Evolutionary conservation across 495 filamentous ascomycete species (phyloP).

Genomic region (Neurospora sp.): DNA sequence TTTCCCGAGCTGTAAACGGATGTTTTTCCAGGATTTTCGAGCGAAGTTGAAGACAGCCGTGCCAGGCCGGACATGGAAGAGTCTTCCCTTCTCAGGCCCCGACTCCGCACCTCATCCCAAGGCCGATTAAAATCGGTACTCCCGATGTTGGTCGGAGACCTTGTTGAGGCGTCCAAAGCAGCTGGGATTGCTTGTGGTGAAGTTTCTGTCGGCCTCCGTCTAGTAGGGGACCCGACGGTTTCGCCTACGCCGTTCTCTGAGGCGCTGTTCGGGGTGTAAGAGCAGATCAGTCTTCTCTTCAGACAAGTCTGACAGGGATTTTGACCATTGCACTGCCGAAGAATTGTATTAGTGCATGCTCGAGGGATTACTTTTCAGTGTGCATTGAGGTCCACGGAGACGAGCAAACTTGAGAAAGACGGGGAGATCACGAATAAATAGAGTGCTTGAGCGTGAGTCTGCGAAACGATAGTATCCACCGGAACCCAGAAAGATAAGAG

Average conservation of each 20-base stretch:
- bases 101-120: slow-evolving; percentile 17
- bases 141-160: slow-evolving; percentile 5
- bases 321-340: slow-evolving; percentile 53
- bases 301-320: slow-evolving; percentile 60
- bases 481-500: background rate
- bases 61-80: slow-evolving; percentile 12
- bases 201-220: slow-evolving; percentile 33
- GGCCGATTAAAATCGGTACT: slow-evolving; percentile 7
- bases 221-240: slow-evolving; percentile 31
- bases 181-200: slow-evolving; percentile 19
- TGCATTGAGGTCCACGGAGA: background rate
- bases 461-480: background rate
- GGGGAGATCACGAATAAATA: background rate
- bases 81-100: slow-evolving; percentile 5
- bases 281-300: slow-evolving; percentile 45
- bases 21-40: slow-evolving; percentile 10
- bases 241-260: slow-evolving; percentile 25
- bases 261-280: slow-evolving; percentile 31
- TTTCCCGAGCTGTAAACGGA: slow-evolving; percentile 34
- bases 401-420: background rate
- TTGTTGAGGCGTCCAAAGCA: slow-evolving; percentile 9
- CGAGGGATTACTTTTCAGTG: background rate
- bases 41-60: slow-evolving; percentile 7
- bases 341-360: background rate
- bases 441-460: background rate